Evolutionary conservation across 2,329 filamentous ascomycete genomes (phyloP), one percentile per base, ranked within the genome.

Genomic region (Pyricularia sp.): DNA sequence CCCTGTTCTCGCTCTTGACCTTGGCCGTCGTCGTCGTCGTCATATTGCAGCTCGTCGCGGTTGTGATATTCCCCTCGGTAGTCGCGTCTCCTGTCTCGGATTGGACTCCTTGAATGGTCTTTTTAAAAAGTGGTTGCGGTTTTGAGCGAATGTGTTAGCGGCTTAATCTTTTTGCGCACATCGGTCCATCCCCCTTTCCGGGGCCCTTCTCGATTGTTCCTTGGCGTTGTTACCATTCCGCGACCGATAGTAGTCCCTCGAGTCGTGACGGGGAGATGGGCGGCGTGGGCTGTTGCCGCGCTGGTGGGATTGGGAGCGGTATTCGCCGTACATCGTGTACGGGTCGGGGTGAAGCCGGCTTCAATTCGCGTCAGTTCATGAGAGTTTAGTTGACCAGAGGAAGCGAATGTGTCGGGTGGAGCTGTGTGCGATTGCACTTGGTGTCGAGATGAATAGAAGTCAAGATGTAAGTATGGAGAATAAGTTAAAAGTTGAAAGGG

Each of bases 251-350:
- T 78, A 75, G 73, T 80, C 77, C 73, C 78, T 74, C 26, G 72
- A 70, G 65, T 72, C 69, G 63, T 70, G 71, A 30, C 66, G 68
- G 17, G 69, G 68, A 42, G 71, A 71, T 63, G 66, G 70, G 58
- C 69, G 71, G 25, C 69, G 71, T 67, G 71, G 69, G 5, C 61
- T 70, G 72, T 61, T 73, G 61, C 70, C 72, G 66, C 50, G 36
- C 26, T 73, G 71, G 69, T 76, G 74, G 69, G 75, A 75, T 71
- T 74, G 74, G 69, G 75, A 71, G 68, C 73, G 72, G 69, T 81
- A 75, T 68, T 82, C 78, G 74, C 84, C 81, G 75, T 80, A 78
- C 83, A 85, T 85, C 26, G 23, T 63, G 59, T 28, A 4, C 12
- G 25, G 25, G 12, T 28, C 7, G 58, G 36, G 36, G 36, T 5